phyloP scores from a whole-genome alignment of 768 basidiomycete genomes.

The Chalciporus sphaerocephalus region DNA sequence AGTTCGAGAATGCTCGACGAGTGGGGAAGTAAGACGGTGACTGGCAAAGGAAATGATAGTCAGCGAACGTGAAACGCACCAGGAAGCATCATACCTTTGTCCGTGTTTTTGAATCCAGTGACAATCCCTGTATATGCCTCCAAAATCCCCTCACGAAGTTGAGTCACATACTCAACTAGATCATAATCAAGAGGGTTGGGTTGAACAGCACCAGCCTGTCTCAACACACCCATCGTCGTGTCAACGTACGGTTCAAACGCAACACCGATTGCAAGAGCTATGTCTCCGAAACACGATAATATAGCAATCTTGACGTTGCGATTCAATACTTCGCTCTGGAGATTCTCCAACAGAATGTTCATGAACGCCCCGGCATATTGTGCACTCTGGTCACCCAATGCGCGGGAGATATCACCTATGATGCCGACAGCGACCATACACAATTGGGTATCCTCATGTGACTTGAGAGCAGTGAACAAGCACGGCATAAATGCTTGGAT shows the following conservation, averaged over 20 bases:
- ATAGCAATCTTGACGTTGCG: constrained; percentile 97
- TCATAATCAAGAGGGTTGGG: constrained; percentile 88
- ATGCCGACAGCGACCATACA: constrained; percentile 95
- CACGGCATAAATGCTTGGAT: constrained; percentile 80
- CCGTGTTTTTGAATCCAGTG: constrained; percentile 81
- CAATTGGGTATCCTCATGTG: constrained; percentile 92
- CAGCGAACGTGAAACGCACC: not conserved
- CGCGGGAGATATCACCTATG: constrained; percentile 94
- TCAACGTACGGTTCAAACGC: constrained; percentile 85
- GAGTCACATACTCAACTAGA: constrained; percentile 86
- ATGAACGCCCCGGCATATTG: constrained; percentile 88
- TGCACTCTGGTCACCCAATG: constrained; percentile 77
- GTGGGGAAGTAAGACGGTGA: constrained; percentile 54
- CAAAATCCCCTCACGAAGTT: constrained; percentile 89
- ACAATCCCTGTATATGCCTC: constrained; percentile 97
- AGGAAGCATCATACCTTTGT: constrained; percentile 49
- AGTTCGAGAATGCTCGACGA: constrained; percentile 75
- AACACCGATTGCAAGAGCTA: constrained; percentile 86
- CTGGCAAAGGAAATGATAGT: constrained; percentile 3
- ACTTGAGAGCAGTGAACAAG: constrained; percentile 84
- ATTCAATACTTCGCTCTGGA: constrained; percentile 86
- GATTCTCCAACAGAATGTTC: constrained; percentile 84
- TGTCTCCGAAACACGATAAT: constrained; percentile 92
- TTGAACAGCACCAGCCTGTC: constrained; percentile 84
- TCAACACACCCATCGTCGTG: constrained; percentile 85